These are phyloP conservation scores for Globisporangium abappressorium DNA, from an alignment of 352 stramenopile species.

Conservation along the genomic window DNA sequence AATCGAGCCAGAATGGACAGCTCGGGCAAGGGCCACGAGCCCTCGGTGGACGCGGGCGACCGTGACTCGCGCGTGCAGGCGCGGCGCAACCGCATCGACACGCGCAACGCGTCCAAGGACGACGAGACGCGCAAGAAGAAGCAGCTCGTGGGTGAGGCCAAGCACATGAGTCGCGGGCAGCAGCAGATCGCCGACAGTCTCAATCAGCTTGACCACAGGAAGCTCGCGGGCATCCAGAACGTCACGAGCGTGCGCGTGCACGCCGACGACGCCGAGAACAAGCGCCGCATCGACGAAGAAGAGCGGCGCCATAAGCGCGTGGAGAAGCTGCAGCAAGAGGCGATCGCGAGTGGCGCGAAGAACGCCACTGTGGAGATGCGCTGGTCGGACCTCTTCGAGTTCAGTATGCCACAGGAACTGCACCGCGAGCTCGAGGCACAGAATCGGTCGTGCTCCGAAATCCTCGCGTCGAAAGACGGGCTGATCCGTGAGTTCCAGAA, in stretches of 20 bases:
- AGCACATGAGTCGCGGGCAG: conserved; percentile 64
- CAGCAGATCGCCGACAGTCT: conserved; percentile 78
- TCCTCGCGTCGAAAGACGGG: conserved; percentile 88
- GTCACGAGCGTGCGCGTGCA: conserved; percentile 91
- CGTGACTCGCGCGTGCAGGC: conserved; percentile 61
- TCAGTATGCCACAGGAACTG: conserved; percentile 93
- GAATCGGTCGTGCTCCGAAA: conserved; percentile 83
- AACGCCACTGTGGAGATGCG: conserved; percentile 94
- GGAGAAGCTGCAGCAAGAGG: conserved; percentile 89
- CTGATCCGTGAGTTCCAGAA: conserved; percentile 89
- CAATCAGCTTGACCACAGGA: conserved; percentile 72
- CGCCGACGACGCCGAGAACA: conserved; percentile 88
- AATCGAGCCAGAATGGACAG: conserved; percentile 21
- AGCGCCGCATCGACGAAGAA: conserved; percentile 89
- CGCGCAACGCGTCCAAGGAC: conserved; percentile 74
- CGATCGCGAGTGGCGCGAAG: conserved; percentile 83
- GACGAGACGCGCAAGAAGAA: conserved; percentile 77
- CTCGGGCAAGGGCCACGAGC: conserved; percentile 33
- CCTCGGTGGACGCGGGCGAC: conserved; percentile 38
- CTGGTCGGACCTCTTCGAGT: conserved; percentile 89
- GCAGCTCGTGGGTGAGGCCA: conserved; percentile 53
- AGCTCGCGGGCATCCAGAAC: conserved; percentile 80
- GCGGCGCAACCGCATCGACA: conserved; percentile 70
- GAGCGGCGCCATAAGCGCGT: conserved; percentile 82
- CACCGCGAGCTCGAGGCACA: conserved; percentile 88